Evolutionary conservation across 1,139 yeast species (phyloP).

Genomic region (Candida sp.): DNA sequence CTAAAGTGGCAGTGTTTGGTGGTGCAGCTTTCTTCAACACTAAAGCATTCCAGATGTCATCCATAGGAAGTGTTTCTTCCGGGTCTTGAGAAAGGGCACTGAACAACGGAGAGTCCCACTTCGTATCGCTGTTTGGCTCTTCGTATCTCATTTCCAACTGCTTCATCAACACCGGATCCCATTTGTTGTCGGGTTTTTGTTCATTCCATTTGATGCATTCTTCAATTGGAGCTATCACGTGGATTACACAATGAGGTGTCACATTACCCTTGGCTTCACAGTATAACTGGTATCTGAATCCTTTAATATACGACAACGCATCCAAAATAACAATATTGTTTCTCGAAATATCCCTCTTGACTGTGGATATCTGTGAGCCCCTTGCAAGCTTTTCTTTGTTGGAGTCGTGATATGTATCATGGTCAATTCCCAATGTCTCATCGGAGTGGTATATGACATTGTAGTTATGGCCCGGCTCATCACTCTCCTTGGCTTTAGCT

Average conservation of each 20-base stretch:
- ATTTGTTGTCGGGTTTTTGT: constrained; percentile 32
- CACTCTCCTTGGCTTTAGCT: constrained; percentile 30
- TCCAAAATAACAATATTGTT: constrained; percentile 82
- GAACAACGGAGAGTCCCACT: constrained; percentile 97
- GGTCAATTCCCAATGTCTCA: constrained; percentile 74
- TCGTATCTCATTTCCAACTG: constrained; percentile 87
- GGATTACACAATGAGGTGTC: constrained; percentile 85
- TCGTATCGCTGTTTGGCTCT: constrained; percentile 83
- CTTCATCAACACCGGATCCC: constrained; percentile 72
- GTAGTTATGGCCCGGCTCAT: constrained; percentile 55
- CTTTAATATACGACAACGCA: constrained; percentile 89
- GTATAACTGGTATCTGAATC: constrained; percentile 90
- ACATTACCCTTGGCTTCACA: constrained; percentile 89
- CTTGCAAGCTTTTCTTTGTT: constrained; percentile 79
- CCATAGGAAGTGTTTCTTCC: constrained; percentile 56
- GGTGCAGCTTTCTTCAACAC: constrained; percentile 66
- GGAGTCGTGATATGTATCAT: constrained; percentile 70
- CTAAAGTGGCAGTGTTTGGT: constrained; percentile 78
- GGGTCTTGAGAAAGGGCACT: constrained; percentile 60
- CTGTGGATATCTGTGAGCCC: constrained; percentile 87
- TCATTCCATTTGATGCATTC: constrained; percentile 68
- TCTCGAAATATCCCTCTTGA: constrained; percentile 76
- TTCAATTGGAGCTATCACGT: constrained; percentile 71
- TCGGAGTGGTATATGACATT: constrained; percentile 77
- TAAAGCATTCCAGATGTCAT: constrained; percentile 74